A percentile compares a stretch with the other conserved stretches of the same genome.
Evolutionary conservation across 1,284 basidiomycete genomes (phyloP).

Genomic region (Trichosporon sp.): DNA sequence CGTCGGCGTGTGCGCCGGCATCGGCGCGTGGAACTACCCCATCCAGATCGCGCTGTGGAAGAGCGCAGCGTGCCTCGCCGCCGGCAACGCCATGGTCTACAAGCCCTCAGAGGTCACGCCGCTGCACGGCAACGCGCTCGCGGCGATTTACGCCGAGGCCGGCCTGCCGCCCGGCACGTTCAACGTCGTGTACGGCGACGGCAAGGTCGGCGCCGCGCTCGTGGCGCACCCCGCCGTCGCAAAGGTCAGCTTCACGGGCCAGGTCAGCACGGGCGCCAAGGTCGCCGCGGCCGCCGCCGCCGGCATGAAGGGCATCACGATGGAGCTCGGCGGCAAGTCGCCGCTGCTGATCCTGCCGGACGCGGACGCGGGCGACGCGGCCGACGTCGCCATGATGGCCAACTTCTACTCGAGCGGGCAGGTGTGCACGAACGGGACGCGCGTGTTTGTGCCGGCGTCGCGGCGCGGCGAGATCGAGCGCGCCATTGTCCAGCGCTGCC

Average conservation of each 20-base stretch:
- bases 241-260: constrained; percentile 24
- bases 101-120: constrained; percentile 22
- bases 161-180: constrained; percentile 18
- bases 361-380: constrained; percentile 19
- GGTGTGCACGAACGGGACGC: constrained; percentile 23
- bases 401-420: constrained; percentile 21
- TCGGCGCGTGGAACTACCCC: constrained; percentile 29
- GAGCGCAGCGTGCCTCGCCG: constrained; percentile 17
- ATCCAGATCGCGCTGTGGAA: constrained; percentile 24
- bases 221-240: constrained; percentile 15
- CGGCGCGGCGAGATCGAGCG: constrained; percentile 9
- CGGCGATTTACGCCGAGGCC: constrained; percentile 16
- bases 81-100: constrained; percentile 23
- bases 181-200: constrained; percentile 22
- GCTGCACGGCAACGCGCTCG: constrained; percentile 18
- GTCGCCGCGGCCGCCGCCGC: constrained; percentile 13
- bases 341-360: constrained; percentile 20
- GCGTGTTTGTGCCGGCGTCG: constrained; percentile 19
- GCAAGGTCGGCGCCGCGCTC: constrained; percentile 16
- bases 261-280: constrained; percentile 15
- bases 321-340: constrained; percentile 24
- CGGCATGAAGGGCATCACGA: constrained; percentile 21
- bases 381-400: constrained; percentile 21
- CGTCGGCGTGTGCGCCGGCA: constrained; percentile 24
- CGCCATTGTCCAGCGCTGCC: constrained; percentile 14